A percentile compares a stretch with the other conserved stretches of the same genome.
Evolutionary conservation across 768 basidiomycete genomes (phyloP).

Genomic region (Favolaschia claudopus): DNA sequence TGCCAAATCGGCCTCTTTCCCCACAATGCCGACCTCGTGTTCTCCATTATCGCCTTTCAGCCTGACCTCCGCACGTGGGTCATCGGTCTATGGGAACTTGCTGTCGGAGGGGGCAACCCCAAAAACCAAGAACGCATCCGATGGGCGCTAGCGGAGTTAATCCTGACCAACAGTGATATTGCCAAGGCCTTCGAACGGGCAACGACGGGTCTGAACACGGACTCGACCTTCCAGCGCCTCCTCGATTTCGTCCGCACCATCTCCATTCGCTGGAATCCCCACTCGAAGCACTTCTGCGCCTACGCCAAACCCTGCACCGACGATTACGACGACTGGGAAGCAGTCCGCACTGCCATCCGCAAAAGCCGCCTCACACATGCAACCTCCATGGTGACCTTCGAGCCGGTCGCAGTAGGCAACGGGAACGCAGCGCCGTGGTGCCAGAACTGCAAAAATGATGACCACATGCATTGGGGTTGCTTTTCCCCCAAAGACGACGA

Average conservation of each 20-base stretch:
- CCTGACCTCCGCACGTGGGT: not conserved
- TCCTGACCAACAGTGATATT: not conserved
- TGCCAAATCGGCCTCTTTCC: not conserved
- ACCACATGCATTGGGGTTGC: conserved; percentile 7
- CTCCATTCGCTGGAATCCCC: not conserved
- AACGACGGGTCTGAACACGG: not conserved
- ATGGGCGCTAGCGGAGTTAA: not conserved
- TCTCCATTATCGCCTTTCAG: not conserved
- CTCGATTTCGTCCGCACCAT: not conserved
- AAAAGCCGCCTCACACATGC: not conserved
- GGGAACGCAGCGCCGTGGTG: not conserved
- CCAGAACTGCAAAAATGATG: not conserved
- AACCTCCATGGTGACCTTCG: not conserved
- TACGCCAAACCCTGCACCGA: not conserved
- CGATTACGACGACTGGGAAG: not conserved
- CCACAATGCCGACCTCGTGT: not conserved
- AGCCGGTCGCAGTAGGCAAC: not conserved
- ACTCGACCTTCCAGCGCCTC: not conserved
- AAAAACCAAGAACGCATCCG: not conserved
- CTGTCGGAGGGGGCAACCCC: not conserved
- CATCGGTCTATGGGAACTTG: not conserved
- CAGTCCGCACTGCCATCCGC: not conserved
- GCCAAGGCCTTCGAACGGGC: not conserved
- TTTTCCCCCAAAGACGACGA: not conserved
- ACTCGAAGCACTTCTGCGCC: not conserved